Conservation (phyloP, 2,329 filamentous ascomycete genomes). For the Metarhizium album region DNA sequence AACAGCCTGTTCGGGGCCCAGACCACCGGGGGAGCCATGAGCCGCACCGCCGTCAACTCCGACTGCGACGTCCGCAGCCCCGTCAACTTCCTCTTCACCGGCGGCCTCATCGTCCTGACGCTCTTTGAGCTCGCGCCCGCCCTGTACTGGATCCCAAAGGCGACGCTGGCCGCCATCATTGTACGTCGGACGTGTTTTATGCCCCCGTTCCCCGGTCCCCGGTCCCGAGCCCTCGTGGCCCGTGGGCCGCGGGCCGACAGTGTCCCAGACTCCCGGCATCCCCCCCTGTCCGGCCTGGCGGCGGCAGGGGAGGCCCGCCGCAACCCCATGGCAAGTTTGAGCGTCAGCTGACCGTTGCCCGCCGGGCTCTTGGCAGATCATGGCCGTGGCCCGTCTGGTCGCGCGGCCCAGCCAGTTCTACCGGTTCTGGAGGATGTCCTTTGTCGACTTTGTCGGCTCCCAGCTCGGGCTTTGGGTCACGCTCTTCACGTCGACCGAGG, state of each 20-base stretch:
- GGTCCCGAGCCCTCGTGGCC: background rate
- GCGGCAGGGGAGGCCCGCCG: no score
- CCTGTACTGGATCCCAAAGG: conserved; percentile 58
- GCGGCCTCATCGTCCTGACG: conserved; percentile 49
- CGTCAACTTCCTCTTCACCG: conserved; percentile 48
- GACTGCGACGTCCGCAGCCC: conserved; percentile 52
- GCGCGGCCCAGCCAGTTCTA: conserved; percentile 49
- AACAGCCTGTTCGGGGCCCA: conserved; percentile 56
- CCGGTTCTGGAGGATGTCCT: conserved; percentile 52
- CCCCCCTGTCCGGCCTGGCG: no score
- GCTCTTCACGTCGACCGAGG: conserved; percentile 48
- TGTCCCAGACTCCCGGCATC: no score
- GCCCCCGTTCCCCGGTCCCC: no score
- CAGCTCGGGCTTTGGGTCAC: conserved; percentile 56
- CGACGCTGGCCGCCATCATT: conserved; percentile 54
- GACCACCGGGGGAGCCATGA: conserved; percentile 56
- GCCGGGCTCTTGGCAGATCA: no score
- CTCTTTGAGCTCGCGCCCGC: conserved; percentile 51
- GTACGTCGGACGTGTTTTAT: no score
- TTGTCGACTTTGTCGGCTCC: conserved; percentile 52
- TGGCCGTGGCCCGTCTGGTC: conserved; percentile 52
- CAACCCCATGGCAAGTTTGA: no score
- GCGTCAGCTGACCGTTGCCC: background rate
- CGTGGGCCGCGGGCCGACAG: no score
- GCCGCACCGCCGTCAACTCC: conserved; percentile 56